Percentiles rank a stretch among this genome's conserved stretches.
phyloP scores from a whole-genome alignment of 768 basidiomycete genomes.

The Cubamyces lactineus region DNA sequence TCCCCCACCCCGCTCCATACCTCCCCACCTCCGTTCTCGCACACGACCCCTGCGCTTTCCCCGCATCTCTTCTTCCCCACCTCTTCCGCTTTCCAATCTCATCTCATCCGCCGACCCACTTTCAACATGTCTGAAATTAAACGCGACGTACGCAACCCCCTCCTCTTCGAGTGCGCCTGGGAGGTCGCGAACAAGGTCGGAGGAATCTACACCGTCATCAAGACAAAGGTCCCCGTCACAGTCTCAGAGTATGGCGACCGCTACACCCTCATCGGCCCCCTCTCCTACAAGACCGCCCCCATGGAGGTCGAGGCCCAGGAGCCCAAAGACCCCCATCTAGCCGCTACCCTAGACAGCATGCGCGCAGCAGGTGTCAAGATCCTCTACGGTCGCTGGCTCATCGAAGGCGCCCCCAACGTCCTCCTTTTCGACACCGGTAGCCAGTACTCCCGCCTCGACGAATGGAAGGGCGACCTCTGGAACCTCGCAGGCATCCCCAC shows the following conservation, averaged over 20 bases:
- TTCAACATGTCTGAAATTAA: slow-evolving; percentile 39
- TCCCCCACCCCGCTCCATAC: slow-evolving; percentile 5
- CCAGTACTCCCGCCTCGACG: slow-evolving; percentile 85
- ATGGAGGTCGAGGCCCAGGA: slow-evolving; percentile 98
- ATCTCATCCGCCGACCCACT: background rate
- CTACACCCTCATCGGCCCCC: slow-evolving; percentile 96
- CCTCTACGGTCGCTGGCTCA: slow-evolving; percentile 97
- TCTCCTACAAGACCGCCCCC: slow-evolving; percentile 96
- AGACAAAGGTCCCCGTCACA: slow-evolving; percentile 99
- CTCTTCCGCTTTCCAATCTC: background rate
- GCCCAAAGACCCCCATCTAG: slow-evolving; percentile 79
- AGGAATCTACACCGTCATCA: slow-evolving; percentile 99
- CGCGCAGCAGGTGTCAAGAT: slow-evolving; percentile 88
- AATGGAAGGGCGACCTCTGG: slow-evolving; percentile 99
- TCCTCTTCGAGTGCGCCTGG: slow-evolving; percentile 97
- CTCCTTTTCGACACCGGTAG: slow-evolving; percentile 95
- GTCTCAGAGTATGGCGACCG: slow-evolving; percentile 94
- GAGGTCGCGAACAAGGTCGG: slow-evolving; percentile 99
- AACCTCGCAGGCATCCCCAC: slow-evolving; percentile 97
- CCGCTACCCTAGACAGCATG: slow-evolving; percentile 80
- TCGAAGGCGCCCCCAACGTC: slow-evolving; percentile 95
- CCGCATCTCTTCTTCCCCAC: slow-evolving; percentile 1
- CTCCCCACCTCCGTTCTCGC: background rate
- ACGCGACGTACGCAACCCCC: slow-evolving; percentile 76
- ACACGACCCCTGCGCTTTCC: background rate